phyloP scores from a whole-genome alignment of 371 early-diverging fungal species.

The Syncephalastrum sp. region DNA sequence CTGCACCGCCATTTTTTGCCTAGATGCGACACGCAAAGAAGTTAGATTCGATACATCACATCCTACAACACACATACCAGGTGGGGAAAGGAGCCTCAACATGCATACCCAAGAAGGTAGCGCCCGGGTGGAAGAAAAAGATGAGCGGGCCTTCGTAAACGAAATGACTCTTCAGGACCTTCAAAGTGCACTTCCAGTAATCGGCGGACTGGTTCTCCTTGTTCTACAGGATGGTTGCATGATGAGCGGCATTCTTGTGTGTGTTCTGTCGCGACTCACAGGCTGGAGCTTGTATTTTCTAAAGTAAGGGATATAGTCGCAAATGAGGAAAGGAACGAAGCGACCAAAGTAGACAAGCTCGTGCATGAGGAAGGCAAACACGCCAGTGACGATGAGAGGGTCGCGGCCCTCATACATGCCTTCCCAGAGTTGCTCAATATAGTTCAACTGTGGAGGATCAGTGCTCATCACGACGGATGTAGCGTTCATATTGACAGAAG shows the following conservation, averaged over 20 bases:
- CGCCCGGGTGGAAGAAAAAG: slow-evolving; percentile 83
- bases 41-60: background rate
- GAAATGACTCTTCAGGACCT: slow-evolving; percentile 75
- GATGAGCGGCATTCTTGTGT: no score
- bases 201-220: slow-evolving; percentile 66
- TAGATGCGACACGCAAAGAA: no score
- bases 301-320: slow-evolving; percentile 35
- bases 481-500: slow-evolving; percentile 7
- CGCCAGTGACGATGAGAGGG: slow-evolving; percentile 66
- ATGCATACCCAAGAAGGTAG: slow-evolving; percentile 79
- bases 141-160: slow-evolving; percentile 83
- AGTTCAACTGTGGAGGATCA: slow-evolving; percentile 16
- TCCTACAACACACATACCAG: slow-evolving; percentile 46
- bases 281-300: slow-evolving; percentile 25
- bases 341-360: slow-evolving; percentile 80
- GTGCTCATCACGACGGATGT: slow-evolving; percentile 5
- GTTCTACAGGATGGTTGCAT: slow-evolving; percentile 49
- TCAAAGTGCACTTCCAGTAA: slow-evolving; percentile 74
- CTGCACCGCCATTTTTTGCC: slow-evolving; percentile 30
- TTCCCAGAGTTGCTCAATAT: slow-evolving; percentile 48
- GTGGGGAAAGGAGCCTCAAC: slow-evolving; percentile 83
- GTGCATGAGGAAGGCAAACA: slow-evolving; percentile 70
- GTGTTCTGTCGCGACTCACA: slow-evolving; percentile 23
- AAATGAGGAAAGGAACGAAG: slow-evolving; percentile 71
- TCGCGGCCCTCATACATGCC: slow-evolving; percentile 66